Evolutionary conservation across 2,329 filamentous ascomycete genomes (phyloP), one percentile per base, ranked within the genome.

Genomic region (Ophiocordyceps camponoti-rufipedis): DNA sequence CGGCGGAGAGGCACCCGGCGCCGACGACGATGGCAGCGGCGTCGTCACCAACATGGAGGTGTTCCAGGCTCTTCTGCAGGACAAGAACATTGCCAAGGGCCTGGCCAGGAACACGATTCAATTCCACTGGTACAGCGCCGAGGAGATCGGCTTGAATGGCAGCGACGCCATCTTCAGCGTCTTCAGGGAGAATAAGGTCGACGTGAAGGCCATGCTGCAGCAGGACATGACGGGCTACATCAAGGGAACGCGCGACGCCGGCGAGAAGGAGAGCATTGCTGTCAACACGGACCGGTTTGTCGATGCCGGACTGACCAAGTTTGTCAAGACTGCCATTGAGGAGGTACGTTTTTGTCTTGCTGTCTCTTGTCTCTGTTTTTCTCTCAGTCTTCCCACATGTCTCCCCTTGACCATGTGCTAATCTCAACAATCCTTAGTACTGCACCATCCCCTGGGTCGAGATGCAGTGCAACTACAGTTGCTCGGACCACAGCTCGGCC

Each of bases 211-310:
- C 32, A 96, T 96, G 91, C 75, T 96, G 46, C 89, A 96, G 67
- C 89, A 96, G 64, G 89, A 96, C 63, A 96, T 96, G 89, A 94
- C 86, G 1, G 89, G 89, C 16, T 95, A 82, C 59, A 74, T 87
- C 5, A 78, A 88, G 59, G 80, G 80, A 55, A 94, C 87, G 0
- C 66, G 91, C 18, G 83, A 91, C 52, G 81, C 85, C 3, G 87
- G 87, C 48, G 72, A 85, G 62, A 74, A 78, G 5, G 89, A 95
- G 69, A 82, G 79, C 42, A 84, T 96, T 3, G 89, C 89, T 41
- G 85, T 96, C 44, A 94, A 96, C 56, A 87, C 84, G 5, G 89
- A 96, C 63, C 3, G 23, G 23, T 95, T 74, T 55, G 89, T 96
- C 41, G 83, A 95, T 59, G 68, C 78, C 2, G 79, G 73, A 45